Percentiles rank a stretch among this genome's conserved stretches.
Evolutionary conservation across 352 stramenopile species (phyloP).

Genomic region (Phytophthora kernoviae): DNA sequence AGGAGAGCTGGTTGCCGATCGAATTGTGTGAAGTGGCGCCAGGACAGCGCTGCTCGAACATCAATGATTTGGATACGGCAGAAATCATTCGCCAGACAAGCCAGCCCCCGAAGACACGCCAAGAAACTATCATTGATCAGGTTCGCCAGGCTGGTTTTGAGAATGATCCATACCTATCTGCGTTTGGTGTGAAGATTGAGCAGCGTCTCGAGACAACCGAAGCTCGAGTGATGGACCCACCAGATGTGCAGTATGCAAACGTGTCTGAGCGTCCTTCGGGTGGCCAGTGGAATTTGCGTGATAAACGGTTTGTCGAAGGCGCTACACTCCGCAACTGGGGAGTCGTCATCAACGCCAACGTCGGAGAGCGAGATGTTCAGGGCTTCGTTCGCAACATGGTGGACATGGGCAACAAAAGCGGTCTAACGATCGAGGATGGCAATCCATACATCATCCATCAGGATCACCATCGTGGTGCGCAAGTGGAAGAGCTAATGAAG

Average conservation of each 20-base stretch:
- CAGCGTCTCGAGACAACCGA: conserved; percentile 53
- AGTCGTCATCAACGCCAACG: conserved; percentile 50
- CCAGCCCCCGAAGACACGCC: conserved; percentile 47
- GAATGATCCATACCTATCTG: conserved; percentile 64
- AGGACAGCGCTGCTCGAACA: conserved; percentile 72
- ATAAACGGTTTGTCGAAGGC: conserved; percentile 71
- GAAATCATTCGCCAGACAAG: conserved; percentile 84
- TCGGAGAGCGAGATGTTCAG: conserved; percentile 40
- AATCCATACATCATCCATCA: conserved; percentile 49
- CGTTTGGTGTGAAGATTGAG: conserved; percentile 69
- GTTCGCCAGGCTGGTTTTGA: conserved; percentile 69
- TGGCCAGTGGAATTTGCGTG: conserved; percentile 78
- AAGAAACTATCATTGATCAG: conserved; percentile 66
- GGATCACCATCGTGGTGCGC: conserved; percentile 36
- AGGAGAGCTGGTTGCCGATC: conserved; percentile 76
- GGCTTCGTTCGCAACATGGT: conserved; percentile 52
- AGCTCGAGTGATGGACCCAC: conserved; percentile 56
- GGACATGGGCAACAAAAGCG: conserved; percentile 38
- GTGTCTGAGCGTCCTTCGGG: conserved; percentile 61
- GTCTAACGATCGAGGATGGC: conserved; percentile 43
- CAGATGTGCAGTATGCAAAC: conserved; percentile 66
- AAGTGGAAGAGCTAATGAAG: conserved; percentile 68
- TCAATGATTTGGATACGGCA: conserved; percentile 80
- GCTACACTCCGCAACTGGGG: conserved; percentile 60
- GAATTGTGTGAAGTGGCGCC: conserved; percentile 81